Percentiles rank a stretch among this genome's conserved stretches.
Conservation (phyloP, 495 filamentous ascomycete genomes). For the Talaromyces trachyspermus region DNA sequence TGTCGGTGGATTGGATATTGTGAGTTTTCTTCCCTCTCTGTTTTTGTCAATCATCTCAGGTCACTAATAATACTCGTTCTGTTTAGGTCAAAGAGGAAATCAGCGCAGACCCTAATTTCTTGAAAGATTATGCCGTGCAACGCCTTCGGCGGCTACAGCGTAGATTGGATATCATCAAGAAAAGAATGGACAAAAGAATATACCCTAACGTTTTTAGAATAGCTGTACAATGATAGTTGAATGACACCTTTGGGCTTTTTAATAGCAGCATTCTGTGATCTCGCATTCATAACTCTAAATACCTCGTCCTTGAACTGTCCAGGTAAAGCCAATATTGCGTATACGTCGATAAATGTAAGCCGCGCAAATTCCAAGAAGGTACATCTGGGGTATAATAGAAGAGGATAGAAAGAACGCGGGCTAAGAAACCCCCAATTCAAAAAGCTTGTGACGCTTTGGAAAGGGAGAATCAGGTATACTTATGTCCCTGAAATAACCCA, state of each 20-base stretch:
- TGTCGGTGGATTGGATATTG: constrained; percentile 93
- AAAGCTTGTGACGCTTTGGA: too few species aligned
- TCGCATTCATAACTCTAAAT: too few species aligned
- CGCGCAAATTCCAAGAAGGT: too few species aligned
- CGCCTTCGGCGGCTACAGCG: constrained; percentile 21
- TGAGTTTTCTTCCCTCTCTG: constrained; percentile 41
- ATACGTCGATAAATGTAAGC: too few species aligned
- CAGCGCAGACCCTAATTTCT: constrained; percentile 65
- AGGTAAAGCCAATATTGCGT: too few species aligned
- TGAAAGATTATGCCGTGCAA: constrained; percentile 55
- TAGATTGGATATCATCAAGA: constrained; percentile 7
- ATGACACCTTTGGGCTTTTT: too few species aligned
- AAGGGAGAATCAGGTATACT: too few species aligned
- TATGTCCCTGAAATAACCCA: constrained; percentile 22
- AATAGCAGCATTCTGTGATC: too few species aligned
- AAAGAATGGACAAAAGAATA: constrained; percentile 5
- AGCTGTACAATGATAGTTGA: constrained; percentile 2
- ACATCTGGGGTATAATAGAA: too few species aligned
- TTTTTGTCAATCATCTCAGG: constrained; percentile 1
- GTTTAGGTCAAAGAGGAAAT: constrained; percentile 67
- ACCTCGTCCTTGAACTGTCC: too few species aligned
- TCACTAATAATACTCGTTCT: constrained; percentile 11
- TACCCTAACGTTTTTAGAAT: not conserved
- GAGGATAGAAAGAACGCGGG: too few species aligned
- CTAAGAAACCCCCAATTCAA: too few species aligned